Evolutionary conservation across 2,329 filamentous ascomycete genomes (phyloP), one percentile per base, ranked within the genome.

Genomic region (Cladophialophora yegresii): DNA sequence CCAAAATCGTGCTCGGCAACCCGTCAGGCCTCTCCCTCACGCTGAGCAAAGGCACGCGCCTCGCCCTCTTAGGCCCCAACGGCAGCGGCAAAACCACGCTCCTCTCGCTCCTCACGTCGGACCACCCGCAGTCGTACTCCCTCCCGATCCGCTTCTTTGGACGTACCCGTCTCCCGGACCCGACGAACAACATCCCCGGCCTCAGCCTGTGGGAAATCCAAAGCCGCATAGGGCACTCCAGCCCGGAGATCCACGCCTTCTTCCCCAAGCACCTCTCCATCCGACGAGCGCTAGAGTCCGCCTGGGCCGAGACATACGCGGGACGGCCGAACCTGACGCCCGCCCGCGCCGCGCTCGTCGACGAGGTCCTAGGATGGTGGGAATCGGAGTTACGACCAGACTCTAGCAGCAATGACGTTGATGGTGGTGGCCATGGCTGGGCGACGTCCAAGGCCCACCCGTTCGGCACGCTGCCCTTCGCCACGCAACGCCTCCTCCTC

Each of bases 71-170:
- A 73, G 95, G 95, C 0, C 89, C 93, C 33, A 98, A 99, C 71
- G 95, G 85, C 12, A 96, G 92, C 0, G 95, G 95, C 20, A 99
- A 99, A 80, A 99, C 95, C 0, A 99, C 95, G 0, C 84, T 99
- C 45, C 85, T 98, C 30, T 95, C 92, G 4, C 83, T 99, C 5
- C 90, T 99, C 64, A 96, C 91, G 65, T 98, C 93, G 0, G 95
- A 99, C 73, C 95, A 99, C 72, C 95, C 95, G 0, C 93, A 98
- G 76, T 88, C 93, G 0, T 99, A 98, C 75, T 91, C 91, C 0
- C 85, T 93, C 26, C 93, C 93, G 0, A 89, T 99, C 66, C 89
- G 86, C 70, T 82, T 97, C 13, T 98, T 99, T 74, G 92, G 92
- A 0, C 87, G 87, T 23, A 89, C 89, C 61, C 86, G 95, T 22